Percentiles rank a stretch among this genome's conserved stretches.
Evolutionary conservation across 371 early-diverging fungal genomes (phyloP).

Genomic region (Circinella minor): DNA sequence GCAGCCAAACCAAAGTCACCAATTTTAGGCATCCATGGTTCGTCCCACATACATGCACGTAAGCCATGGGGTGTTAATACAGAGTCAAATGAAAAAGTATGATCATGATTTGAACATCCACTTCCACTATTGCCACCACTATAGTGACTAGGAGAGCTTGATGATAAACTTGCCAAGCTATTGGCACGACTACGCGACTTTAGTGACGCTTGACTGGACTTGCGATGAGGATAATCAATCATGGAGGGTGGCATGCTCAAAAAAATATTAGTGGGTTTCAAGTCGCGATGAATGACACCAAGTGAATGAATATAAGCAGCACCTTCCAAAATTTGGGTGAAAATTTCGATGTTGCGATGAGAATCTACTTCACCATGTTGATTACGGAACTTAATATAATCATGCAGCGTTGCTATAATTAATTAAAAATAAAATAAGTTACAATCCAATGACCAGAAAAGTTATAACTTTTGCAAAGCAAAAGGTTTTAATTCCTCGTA

Average conservation of each 20-base stretch:
- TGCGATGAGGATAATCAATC: slow-evolving; percentile 14
- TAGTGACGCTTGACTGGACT: background rate
- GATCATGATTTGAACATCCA: slow-evolving; percentile 3
- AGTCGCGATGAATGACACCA: slow-evolving; percentile 78
- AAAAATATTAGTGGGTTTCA: slow-evolving; percentile 85
- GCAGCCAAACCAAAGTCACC: slow-evolving; percentile 91
- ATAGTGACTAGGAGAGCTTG: slow-evolving; percentile 1
- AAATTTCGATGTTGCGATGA: slow-evolving; percentile 51
- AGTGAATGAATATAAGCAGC: slow-evolving; percentile 75
- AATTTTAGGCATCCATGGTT: slow-evolving; percentile 68
- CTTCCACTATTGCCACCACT: background rate
- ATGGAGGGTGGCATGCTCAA: slow-evolving; percentile 39
- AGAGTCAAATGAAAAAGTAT: slow-evolving; percentile 30
- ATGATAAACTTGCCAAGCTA: slow-evolving; percentile 8
- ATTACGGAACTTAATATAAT: slow-evolving; percentile 47
- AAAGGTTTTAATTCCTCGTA: slow-evolving; percentile 19
- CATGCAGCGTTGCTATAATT: slow-evolving; percentile 45
- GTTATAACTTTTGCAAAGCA: background rate
- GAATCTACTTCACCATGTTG: slow-evolving; percentile 41
- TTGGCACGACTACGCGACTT: slow-evolving; percentile 15
- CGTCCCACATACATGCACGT: slow-evolving; percentile 49
- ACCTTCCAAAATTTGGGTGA: slow-evolving; percentile 63
- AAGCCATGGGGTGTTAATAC: slow-evolving; percentile 30
- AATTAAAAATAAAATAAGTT: background rate
- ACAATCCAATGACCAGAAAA: too few relatives aligned